These are phyloP conservation scores for Boletus patriciae DNA, from an alignment of 768 basidiomycete species.

Conservation along the genomic window DNA sequence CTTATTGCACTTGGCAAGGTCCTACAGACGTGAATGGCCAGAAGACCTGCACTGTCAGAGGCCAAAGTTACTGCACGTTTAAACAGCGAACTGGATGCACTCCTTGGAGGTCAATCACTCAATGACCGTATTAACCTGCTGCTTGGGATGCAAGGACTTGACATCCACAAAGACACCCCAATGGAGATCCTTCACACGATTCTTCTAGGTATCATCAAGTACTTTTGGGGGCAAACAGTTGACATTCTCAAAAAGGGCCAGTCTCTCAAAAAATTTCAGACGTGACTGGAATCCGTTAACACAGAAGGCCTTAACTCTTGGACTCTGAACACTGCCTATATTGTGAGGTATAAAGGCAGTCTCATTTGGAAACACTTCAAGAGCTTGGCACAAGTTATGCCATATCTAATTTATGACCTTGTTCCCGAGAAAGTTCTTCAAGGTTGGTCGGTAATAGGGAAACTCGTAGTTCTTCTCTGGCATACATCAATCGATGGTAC, in stretches of 20 bases:
- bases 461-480: conserved; percentile 43
- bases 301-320: conserved; percentile 28
- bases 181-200: conserved; percentile 37
- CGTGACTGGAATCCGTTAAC: conserved; percentile 24
- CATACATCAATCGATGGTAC: conserved; percentile 38
- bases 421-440: conserved; percentile 21
- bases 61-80: neutral
- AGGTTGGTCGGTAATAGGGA: conserved; percentile 35
- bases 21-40: too few species aligned
- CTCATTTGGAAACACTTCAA: conserved; percentile 38
- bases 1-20: conserved; percentile 31
- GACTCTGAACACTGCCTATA: conserved; percentile 31
- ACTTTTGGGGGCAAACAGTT: conserved; percentile 30
- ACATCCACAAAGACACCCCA: conserved; percentile 35
- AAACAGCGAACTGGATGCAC: neutral
- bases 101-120: conserved; percentile 5
- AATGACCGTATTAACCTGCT: conserved; percentile 16
- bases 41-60: neutral
- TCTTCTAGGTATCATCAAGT: conserved; percentile 37
- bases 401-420: conserved; percentile 34
- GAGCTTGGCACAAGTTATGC: conserved; percentile 32
- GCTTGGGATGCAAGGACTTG: conserved; percentile 19
- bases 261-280: conserved; percentile 20
- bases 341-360: conserved; percentile 29
- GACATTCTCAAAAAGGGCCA: conserved; percentile 26